Percentiles rank a stretch among this genome's conserved stretches.
Conservation (phyloP, 768 basidiomycete species). For the Boletus rufocinnamomeus region DNA sequence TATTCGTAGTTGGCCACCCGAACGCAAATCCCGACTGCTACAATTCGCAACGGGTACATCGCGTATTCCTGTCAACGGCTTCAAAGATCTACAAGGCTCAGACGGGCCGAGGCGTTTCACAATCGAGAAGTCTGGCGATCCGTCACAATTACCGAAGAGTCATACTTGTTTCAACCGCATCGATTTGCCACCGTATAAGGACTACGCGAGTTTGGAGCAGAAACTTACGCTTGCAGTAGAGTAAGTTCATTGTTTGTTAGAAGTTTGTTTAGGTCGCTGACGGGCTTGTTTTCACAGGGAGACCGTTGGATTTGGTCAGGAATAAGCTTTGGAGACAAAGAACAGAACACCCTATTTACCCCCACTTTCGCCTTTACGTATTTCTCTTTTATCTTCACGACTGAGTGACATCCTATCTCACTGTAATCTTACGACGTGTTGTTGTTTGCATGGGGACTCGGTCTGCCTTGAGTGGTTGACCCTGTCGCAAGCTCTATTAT, state of each 20-base stretch:
- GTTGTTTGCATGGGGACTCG: slow-evolving; percentile 12
- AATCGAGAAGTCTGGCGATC: slow-evolving; percentile 98
- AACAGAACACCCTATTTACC: slow-evolving; percentile 18
- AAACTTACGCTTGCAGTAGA: slow-evolving; percentile 94
- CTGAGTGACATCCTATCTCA: slow-evolving; percentile 28
- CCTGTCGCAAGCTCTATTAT: slow-evolving; percentile 3
- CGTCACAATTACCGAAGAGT: slow-evolving; percentile 94
- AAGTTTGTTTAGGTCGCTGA: slow-evolving; percentile 19
- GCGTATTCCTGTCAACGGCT: slow-evolving; percentile 96
- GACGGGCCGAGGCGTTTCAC: slow-evolving; percentile 97
- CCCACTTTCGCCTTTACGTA: slow-evolving; percentile 1
- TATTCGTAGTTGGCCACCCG: slow-evolving; percentile 95
- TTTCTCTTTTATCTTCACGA: slow-evolving; percentile 6
- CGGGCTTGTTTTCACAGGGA: slow-evolving; percentile 51
- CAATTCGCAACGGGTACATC: slow-evolving; percentile 98
- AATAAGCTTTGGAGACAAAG: slow-evolving; percentile 48
- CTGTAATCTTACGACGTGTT: slow-evolving; percentile 33
- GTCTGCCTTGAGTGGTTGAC: neutral
- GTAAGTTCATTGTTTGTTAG: slow-evolving; percentile 49
- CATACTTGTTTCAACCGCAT: slow-evolving; percentile 96
- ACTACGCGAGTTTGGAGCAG: slow-evolving; percentile 91
- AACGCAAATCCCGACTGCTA: slow-evolving; percentile 93
- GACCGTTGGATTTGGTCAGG: slow-evolving; percentile 93
- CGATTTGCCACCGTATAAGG: slow-evolving; percentile 97
- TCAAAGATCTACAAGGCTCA: slow-evolving; percentile 97